Base-by-base conservation (phyloP, 2,329 filamentous ascomycete species). In the Alternaria sp. region DNA sequence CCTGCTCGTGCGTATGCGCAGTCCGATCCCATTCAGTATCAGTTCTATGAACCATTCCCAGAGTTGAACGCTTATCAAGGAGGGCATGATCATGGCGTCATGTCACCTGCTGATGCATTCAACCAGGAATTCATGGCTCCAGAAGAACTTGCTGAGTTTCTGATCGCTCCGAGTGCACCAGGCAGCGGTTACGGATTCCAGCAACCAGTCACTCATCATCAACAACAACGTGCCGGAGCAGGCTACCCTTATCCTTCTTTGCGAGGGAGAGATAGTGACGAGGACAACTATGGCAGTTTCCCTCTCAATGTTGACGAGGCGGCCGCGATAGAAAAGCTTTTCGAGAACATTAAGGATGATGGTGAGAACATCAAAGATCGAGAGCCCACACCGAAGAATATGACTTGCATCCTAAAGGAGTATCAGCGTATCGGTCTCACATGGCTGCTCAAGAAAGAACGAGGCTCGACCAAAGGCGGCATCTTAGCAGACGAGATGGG, bases 391-490 rank as follows among this genome's bases (percentile, higher is more conserved):
- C 92, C 92, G 0, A 84, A 85, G 43, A 89, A 85, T 1, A 85
- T 97, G 72, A 87, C 83, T 60, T 88, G 87, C 59, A 81, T 85
- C 0, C 82, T 97, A 9, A 93, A 95, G 80, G 87, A 90, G 46
- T 93, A 97, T 71, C 94, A 97, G 74, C 89, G 92, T 69, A 81
- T 94, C 18, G 92, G 90, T 4, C 77, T 94, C 38, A 85, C 87
- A 1, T 95, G 92, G 92, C 86, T 95, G 80, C 88, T 88, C 70
- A 85, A 86, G 7, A 91, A 90, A 83, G 92, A 94, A 76, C 84
- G 87, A 58, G 88, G 91, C 9, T 84, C 81, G 2, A 88, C 89
- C 54, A 93, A 91, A 70, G 92, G 92, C 18, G 90, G 91, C 22
- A 92, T 94, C 57, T 82, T 94, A 25, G 77, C 77, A 0, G 74